Evolutionary conservation across 1,284 basidiomycete species (phyloP).

Genomic region (Meripilus lineatus): DNA sequence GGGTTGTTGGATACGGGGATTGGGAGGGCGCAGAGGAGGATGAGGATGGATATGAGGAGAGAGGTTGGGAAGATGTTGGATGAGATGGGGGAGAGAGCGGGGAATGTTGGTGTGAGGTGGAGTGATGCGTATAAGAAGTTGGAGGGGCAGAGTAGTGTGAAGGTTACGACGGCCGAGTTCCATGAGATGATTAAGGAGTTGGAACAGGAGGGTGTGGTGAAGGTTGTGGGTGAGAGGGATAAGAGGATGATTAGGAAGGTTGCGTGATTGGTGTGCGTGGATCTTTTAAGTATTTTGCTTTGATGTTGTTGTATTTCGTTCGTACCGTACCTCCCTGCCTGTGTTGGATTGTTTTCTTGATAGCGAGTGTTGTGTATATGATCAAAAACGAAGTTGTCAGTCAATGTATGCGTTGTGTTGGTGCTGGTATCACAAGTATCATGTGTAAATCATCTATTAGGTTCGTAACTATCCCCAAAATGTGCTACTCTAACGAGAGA

Average conservation of each 20-base stretch:
- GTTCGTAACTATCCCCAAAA: too few species aligned
- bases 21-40: constrained; percentile 75
- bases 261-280: too few species aligned
- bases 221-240: constrained; percentile 83
- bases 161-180: constrained; percentile 76
- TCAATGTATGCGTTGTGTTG: too few species aligned
- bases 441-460: too few species aligned
- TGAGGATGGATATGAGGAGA: constrained; percentile 81
- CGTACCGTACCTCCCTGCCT: background rate
- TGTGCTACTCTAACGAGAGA: too few species aligned
- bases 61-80: constrained; percentile 73
- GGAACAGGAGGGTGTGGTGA: constrained; percentile 79
- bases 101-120: constrained; percentile 73
- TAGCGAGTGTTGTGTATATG: too few species aligned
- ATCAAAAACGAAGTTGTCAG: too few species aligned
- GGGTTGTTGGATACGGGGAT: constrained; percentile 94
- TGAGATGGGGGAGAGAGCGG: constrained; percentile 43
- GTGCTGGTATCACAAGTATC: too few species aligned
- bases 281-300: too few species aligned
- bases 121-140: constrained; percentile 70
- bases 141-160: constrained; percentile 75
- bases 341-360: too few species aligned
- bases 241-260: constrained; percentile 68
- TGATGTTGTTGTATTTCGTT: too few species aligned
- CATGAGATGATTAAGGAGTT: constrained; percentile 74